Evolutionary conservation across 441 rosid species (phyloP), one percentile per base, ranked within the genome.

Genomic region (Bocquillonia castaneifolia): DNA sequence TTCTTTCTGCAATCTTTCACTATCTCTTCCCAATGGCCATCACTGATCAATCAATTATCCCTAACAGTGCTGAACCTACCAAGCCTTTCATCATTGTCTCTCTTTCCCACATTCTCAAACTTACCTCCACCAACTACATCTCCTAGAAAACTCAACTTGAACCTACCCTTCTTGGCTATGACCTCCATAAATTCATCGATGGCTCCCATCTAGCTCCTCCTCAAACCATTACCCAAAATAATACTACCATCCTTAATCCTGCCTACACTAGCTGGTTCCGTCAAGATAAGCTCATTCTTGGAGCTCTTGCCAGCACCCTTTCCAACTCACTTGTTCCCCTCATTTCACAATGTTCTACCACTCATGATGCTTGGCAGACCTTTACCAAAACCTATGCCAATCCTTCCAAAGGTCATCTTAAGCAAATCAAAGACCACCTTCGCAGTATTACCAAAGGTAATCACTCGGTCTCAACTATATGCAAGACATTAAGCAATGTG

Each of bases 61-160:
- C 59, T 28, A 54, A 54, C 18, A 54, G 13, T 54, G 36, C 20
- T 54, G 59, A 54, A 54, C 59, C 59, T 25, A 28, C 59, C 36
- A 54, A 54, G 18, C 59, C 59, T n/a, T n/a, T 34, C 37, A 34
- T 34, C 37, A 34, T 34, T 34, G 37, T 34, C 37, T 34, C 37
- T 34, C 37, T 34, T 34, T 34, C 37, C 37, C 37, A 42, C 14
- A 9, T 2, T 42, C 12, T 42, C 13, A 42, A 42, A 42, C 47
- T 42, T 2, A 42, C 18, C 12, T 12, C 47, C 47, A 42, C 18
- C 13, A 13, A 42, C 4, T 57, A 28, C 12, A 57, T 57, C 10
- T 20, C 29, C 3, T 51, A 1, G 29, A 51, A 51, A 51, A 51
- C 63, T 34, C 39, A 44, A 61, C 39, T 63, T 48, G 17, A 32